Evolutionary conservation across 805 yeast genomes (phyloP), one percentile per base, ranked within the genome.

Genomic region (Candida fluviatilis): DNA sequence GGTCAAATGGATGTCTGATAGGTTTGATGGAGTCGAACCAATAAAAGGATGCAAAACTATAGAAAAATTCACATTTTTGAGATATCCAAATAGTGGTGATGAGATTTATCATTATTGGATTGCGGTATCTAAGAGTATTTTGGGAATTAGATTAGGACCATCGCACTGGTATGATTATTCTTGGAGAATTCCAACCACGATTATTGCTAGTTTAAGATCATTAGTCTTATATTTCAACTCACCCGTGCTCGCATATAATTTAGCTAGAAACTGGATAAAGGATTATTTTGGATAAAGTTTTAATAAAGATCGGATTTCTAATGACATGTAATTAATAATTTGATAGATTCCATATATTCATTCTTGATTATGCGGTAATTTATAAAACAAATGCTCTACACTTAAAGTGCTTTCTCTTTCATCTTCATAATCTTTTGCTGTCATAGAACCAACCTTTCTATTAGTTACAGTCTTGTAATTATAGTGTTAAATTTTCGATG

Each of bases 41-140:
- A 40, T 45, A 3, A 30, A 40, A 3, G 57, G 60, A 2, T 55
- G 58, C 35, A 23, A 33, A 13, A 15, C 27, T 13, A n/a, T 33
- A 5, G 28, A 28, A 35, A 44, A 81, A 69, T 45, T 56, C 57
- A 11, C 64, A 50, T 55, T 62, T 63, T 32, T 84, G 69, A 40
- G 78, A 62, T 51, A 54, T 63, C 48, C 57, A 65, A 39, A 62
- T 68, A 36, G 17, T 6, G 28, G 28, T 13, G 5, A 15, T 4
- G 35, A 33, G 23, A 16, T 33, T 14, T 13, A 14, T 4, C n/a
- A 33, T 16, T 33, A 23, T 23, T n/a, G n/a, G 18, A n/a, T 12
- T 14, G 16, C 28, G 16, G 27, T 23, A 23, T 23, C 14, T 33
- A 33, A 33, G 24, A n/a, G 35, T 21, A 6, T 33, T n/a, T 7